Evolutionary conservation across 192 early-diverging fungal species (phyloP).

Genomic region (Dissophora ornata): DNA sequence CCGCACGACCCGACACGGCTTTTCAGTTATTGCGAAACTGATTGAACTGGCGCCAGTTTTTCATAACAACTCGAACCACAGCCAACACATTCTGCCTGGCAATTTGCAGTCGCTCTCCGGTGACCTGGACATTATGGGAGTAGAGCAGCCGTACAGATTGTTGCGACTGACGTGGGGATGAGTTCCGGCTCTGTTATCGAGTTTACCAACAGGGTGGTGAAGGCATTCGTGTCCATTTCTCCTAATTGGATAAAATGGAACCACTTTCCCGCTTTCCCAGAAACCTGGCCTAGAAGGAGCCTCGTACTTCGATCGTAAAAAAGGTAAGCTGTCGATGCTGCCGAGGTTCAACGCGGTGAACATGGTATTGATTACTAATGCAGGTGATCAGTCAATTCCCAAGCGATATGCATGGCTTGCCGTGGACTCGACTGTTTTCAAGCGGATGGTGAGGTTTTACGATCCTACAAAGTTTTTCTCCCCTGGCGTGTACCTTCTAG

Average conservation of each 20-base stretch:
- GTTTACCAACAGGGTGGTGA: constrained; percentile 12
- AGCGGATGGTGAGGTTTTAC: neutral
- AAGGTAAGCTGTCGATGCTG: constrained; percentile 6
- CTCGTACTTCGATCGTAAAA: constrained; percentile 19
- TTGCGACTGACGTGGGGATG: neutral
- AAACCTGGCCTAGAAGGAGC: constrained; percentile 10
- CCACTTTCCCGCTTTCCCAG: constrained; percentile 8
- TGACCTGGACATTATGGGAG: constrained; percentile 6
- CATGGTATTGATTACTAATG: neutral
- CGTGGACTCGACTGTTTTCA: constrained; percentile 11
- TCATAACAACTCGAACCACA: constrained; percentile 4
- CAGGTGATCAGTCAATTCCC: constrained; percentile 27
- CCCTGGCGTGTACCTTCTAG: constrained; percentile 21
- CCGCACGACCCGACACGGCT: constrained; percentile 16
- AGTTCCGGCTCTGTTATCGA: constrained; percentile 8
- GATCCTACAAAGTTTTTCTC: neutral
- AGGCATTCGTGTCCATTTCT: neutral
- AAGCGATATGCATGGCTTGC: constrained; percentile 16
- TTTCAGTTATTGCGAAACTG: constrained; percentile 1
- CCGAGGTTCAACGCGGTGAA: no score
- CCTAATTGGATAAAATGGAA: constrained; percentile 9
- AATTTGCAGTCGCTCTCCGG: constrained; percentile 17
- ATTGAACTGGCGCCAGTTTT: constrained; percentile 10
- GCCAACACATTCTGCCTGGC: constrained; percentile 8
- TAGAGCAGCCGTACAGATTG: neutral